Base-by-base conservation (phyloP, 352 stramenopile species). In the Phytophthora quininea region DNA sequence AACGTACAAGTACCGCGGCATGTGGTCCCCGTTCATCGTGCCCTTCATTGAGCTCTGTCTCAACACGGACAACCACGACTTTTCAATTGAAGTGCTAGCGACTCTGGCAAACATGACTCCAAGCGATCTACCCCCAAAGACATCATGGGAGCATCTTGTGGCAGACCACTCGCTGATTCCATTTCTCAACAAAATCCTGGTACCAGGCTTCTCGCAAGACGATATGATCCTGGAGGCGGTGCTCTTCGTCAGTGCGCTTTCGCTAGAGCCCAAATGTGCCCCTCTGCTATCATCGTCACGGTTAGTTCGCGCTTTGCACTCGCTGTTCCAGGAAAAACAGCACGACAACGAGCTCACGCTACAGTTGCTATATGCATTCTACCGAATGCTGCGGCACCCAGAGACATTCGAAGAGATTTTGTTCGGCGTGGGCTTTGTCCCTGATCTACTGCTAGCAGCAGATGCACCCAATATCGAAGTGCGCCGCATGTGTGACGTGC, bases 21-120 rank as follows among this genome's bases (percentile, higher is more conserved):
- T 98, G 77, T 99, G 96, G 96, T 89, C 87, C 8, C 84, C 89
- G 27, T 93, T 98, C 48, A 68, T 99, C 10, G 79, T 91, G 14
- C 85, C 89, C 10, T 80, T 98, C 38, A 75, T 98, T 10, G 79
- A 97, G 57, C 69, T 98, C n/a, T 88, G 82, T 8, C 52, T 94
- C 30, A 82, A 77, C 43, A 91, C 80, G 1, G 90, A 98, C 59
- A 97, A 93, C 60, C 91, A 98, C 67, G 96, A 98, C 62, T 88
- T 98, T 14, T 80, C 97, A 3, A 88, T 98, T 19, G 97, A 99
- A 73, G 89, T 96, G 7, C 47, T 99, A 5, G 96, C 95, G 24
- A 98, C 90, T 9, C 69, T 99, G 27, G 88, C 81, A 14, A 98
- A 98, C 60, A 68, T 99, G 54, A 99, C 96, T 14, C 79, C 81